Conservation (phyloP, 768 basidiomycete species). For the Suillus ampliporus region DNA sequence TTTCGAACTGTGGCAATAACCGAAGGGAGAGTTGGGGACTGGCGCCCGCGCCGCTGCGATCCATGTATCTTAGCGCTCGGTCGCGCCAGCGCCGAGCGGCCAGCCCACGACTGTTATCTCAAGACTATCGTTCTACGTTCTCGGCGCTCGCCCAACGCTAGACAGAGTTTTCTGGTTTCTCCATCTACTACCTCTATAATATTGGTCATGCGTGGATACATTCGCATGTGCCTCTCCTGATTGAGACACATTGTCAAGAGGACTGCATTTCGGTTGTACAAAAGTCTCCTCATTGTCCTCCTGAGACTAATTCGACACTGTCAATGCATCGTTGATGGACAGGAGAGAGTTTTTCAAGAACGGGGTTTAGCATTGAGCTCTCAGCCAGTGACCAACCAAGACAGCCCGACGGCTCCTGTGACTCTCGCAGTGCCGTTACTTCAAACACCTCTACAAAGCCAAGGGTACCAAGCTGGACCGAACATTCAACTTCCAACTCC, state of each 20-base stretch:
- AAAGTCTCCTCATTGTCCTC: not conserved
- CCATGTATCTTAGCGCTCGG: too few relatives aligned
- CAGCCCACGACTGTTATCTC: too few relatives aligned
- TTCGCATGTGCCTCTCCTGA: conserved; percentile 1
- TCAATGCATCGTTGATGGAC: not conserved
- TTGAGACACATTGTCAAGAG: not conserved
- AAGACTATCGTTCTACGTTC: not conserved
- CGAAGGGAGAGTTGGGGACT: too few relatives aligned
- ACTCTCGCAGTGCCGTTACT: not conserved
- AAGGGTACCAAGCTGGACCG: conserved; percentile 7
- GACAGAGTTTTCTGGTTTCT: too few relatives aligned
- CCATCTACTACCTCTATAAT: not conserved
- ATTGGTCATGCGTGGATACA: not conserved
- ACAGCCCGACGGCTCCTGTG: not conserved
- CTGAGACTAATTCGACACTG: not conserved
- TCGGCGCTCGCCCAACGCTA: too few relatives aligned
- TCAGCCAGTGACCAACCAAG: not conserved
- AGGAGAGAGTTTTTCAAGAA: not conserved
- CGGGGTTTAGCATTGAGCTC: not conserved
- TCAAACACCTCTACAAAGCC: conserved; percentile 15
- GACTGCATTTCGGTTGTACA: not conserved
- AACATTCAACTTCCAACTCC: not conserved
- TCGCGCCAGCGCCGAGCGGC: too few relatives aligned
- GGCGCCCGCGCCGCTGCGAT: too few relatives aligned
- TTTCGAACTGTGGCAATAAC: too few relatives aligned